phyloP scores from a whole-genome alignment of 345 rosid species.

The Bruguiera parviflora region DNA sequence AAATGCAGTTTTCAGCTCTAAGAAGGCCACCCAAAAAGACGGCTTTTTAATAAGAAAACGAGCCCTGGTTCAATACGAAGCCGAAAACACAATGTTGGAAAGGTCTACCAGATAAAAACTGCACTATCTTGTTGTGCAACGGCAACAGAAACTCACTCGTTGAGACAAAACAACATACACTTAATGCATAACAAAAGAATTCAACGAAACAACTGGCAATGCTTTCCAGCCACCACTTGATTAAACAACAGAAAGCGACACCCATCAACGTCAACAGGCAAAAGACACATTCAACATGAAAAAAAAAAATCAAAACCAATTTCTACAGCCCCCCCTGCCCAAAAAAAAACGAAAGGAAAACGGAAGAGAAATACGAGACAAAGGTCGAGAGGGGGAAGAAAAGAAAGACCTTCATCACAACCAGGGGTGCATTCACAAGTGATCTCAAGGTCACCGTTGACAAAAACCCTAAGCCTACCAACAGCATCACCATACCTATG shows the following conservation, averaged over 20 bases:
- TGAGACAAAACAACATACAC: slow-evolving; percentile 57
- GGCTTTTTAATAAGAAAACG: slow-evolving; percentile 10
- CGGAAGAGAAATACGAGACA: not conserved
- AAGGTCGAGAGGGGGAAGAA: slow-evolving; percentile 6
- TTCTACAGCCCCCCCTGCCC: not conserved
- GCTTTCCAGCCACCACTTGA: slow-evolving; percentile 15
- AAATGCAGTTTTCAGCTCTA: slow-evolving; percentile 20
- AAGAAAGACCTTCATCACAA: slow-evolving; percentile 85
- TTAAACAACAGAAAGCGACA: slow-evolving; percentile 38
- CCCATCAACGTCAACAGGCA: slow-evolving; percentile 39
- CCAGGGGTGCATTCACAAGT: slow-evolving; percentile 98
- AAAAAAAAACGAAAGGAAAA: not conserved
- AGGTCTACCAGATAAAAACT: slow-evolving; percentile 33
- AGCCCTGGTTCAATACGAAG: slow-evolving; percentile 10
- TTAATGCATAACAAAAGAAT: slow-evolving; percentile 20
- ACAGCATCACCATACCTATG: slow-evolving; percentile 99
- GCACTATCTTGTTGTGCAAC: slow-evolving; percentile 16
- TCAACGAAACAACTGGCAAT: slow-evolving; percentile 17
- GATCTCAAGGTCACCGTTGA: slow-evolving; percentile 88
- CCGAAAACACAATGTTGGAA: slow-evolving; percentile 18
- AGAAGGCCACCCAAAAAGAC: slow-evolving; percentile 4
- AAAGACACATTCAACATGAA: slow-evolving; percentile 36
- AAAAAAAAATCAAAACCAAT: slow-evolving; percentile 39
- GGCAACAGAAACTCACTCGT: slow-evolving; percentile 25
- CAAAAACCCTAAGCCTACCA: slow-evolving; percentile 97